phyloP scores from a whole-genome alignment of 345 rosid species.

The Aquilaria yunnanensis region DNA sequence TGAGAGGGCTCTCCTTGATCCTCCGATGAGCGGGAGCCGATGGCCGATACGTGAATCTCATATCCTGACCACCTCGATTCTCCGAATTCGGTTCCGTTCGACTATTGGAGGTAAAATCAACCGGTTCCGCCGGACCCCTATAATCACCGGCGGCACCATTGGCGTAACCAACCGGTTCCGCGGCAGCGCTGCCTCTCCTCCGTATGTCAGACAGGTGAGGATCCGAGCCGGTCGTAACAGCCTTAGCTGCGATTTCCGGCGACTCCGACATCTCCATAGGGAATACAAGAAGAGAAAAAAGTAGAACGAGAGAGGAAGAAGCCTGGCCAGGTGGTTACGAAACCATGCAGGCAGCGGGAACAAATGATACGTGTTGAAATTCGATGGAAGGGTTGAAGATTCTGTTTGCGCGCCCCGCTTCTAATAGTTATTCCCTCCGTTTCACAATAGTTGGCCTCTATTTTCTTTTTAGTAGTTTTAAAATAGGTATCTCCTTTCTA shows the following conservation, averaged over 20 bases:
- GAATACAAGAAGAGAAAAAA: background rate
- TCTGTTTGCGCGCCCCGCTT: too few relatives aligned
- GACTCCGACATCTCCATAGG: constrained; percentile 25
- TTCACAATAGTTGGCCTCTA: too few relatives aligned
- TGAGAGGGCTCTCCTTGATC: constrained; percentile 78
- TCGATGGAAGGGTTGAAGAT: too few relatives aligned
- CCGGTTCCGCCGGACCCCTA: constrained; percentile 27
- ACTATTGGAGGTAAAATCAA: constrained; percentile 22
- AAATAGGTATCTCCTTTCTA: too few relatives aligned
- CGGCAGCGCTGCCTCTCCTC: constrained; percentile 25
- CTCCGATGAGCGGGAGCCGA: constrained; percentile 76
- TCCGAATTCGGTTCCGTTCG: constrained; percentile 21
- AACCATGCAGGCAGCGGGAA: too few relatives aligned
- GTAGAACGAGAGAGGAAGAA: too few relatives aligned
- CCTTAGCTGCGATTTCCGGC: constrained; percentile 9
- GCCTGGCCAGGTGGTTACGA: too few relatives aligned
- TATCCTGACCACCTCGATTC: constrained; percentile 23
- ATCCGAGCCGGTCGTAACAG: constrained; percentile 29
- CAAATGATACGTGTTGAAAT: too few relatives aligned
- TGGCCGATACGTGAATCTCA: constrained; percentile 52
- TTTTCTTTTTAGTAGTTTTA: too few relatives aligned
- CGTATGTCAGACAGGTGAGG: constrained; percentile 30
- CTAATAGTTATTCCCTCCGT: too few relatives aligned
- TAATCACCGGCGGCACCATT: constrained; percentile 15
- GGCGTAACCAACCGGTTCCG: constrained; percentile 7